phyloP scores from a whole-genome alignment of 2,329 filamentous ascomycete genomes.

The Cladosporium colombiae region DNA sequence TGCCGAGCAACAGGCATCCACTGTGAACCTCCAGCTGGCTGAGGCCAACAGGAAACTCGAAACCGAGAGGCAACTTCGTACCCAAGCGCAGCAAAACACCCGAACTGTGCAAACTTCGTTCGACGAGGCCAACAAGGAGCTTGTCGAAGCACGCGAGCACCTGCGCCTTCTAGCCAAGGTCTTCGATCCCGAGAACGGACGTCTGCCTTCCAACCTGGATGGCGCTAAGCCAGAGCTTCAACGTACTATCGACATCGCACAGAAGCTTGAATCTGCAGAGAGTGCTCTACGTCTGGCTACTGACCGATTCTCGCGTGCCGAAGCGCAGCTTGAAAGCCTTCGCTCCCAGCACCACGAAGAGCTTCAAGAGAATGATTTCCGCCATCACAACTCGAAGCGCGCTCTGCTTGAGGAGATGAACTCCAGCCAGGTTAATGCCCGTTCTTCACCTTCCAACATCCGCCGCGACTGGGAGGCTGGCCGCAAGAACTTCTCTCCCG shows the following conservation, averaged over 20 bases:
- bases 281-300: conserved; percentile 82
- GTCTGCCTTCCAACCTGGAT: conserved; percentile 59
- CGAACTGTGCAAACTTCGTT: conserved; percentile 77
- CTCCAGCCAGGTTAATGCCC: conserved; percentile 72
- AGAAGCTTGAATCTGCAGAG: conserved; percentile 85
- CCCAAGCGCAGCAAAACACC: conserved; percentile 81
- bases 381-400: conserved; percentile 65
- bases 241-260: conserved; percentile 71
- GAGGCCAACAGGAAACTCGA: conserved; percentile 89
- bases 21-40: conserved; percentile 76
- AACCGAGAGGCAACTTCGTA: conserved; percentile 81
- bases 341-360: conserved; percentile 73
- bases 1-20: conserved; percentile 84
- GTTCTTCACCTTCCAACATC: conserved; percentile 72
- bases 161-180: conserved; percentile 81
- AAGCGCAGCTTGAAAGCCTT: conserved; percentile 77
- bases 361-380: conserved; percentile 63
- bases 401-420: conserved; percentile 85
- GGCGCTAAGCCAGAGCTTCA: conserved; percentile 68
- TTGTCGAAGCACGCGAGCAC: conserved; percentile 76
- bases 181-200: conserved; percentile 69
- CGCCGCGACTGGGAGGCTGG: conserved; percentile 60
- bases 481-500: conserved; percentile 69
- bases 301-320: conserved; percentile 77
- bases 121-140: conserved; percentile 77